phyloP scores from a whole-genome alignment of 768 basidiomycete species.

The Leccinum disarticulatum region DNA sequence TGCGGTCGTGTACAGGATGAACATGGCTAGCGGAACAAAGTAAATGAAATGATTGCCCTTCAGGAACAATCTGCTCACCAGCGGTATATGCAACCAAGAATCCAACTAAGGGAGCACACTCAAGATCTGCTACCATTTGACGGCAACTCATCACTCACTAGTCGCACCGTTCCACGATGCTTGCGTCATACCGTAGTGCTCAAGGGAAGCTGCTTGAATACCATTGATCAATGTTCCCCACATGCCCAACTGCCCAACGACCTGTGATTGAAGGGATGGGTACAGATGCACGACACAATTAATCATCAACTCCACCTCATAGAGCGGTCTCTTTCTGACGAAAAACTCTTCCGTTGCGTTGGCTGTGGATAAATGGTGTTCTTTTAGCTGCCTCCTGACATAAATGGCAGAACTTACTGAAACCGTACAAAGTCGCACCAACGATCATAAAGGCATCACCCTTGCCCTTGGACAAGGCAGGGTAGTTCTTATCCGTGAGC shows the following conservation, averaged over 20 bases:
- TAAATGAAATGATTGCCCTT: neutral
- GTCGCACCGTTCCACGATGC: constrained; percentile 74
- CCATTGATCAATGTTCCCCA: constrained; percentile 81
- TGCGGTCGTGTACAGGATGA: constrained; percentile 81
- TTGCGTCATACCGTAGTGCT: constrained; percentile 62
- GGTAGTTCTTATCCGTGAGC: constrained; percentile 73
- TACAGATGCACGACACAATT: neutral
- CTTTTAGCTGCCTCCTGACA: neutral
- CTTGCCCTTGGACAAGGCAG: constrained; percentile 62
- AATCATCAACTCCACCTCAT: constrained; percentile 50
- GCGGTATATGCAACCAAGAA: constrained; percentile 52
- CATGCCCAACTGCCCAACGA: constrained; percentile 84
- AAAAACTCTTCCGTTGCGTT: constrained; percentile 90
- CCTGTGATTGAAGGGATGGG: constrained; percentile 34
- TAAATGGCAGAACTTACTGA: constrained; percentile 53
- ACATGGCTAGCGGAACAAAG: constrained; percentile 55
- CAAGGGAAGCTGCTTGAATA: constrained; percentile 72
- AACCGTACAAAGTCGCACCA: constrained; percentile 83
- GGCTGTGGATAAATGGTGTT: constrained; percentile 41
- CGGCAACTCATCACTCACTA: constrained; percentile 49
- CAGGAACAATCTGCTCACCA: constrained; percentile 22
- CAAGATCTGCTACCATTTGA: neutral
- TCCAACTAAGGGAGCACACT: constrained; percentile 40
- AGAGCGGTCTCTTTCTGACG: constrained; percentile 75
- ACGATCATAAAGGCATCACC: constrained; percentile 87